Percentiles rank a stretch among this genome's conserved stretches.
phyloP scores from a whole-genome alignment of 1,139 yeast species.

The Scheffersomyces parashehatae region DNA sequence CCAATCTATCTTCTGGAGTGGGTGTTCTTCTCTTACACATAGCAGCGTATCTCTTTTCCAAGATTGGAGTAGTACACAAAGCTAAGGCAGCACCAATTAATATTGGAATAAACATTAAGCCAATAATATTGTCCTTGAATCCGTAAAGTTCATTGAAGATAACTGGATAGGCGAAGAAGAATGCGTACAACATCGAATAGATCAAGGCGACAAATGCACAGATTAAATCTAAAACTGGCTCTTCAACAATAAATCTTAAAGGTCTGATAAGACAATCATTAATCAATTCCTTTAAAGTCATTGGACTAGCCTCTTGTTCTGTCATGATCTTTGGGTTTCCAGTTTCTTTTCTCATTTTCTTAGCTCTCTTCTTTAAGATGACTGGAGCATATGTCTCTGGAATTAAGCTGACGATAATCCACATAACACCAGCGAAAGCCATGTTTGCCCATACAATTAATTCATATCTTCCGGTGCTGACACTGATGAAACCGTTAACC shows the following conservation, averaged over 20 bases:
- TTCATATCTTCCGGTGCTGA: slow-evolving; percentile 65
- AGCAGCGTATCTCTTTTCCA: slow-evolving; percentile 61
- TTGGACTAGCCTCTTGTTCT: slow-evolving; percentile 82
- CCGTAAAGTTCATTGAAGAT: slow-evolving; percentile 68
- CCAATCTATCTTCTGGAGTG: slow-evolving; percentile 81
- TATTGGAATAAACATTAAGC: slow-evolving; percentile 85
- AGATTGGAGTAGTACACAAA: slow-evolving; percentile 64
- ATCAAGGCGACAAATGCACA: slow-evolving; percentile 85
- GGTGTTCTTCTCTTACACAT: slow-evolving; percentile 61
- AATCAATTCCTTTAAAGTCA: slow-evolving; percentile 62
- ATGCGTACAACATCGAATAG: slow-evolving; percentile 84
- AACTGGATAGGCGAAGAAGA: slow-evolving; percentile 87
- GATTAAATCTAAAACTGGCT: slow-evolving; percentile 80
- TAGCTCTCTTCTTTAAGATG: slow-evolving; percentile 73
- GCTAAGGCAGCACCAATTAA: slow-evolving; percentile 82
- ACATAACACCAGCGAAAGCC: slow-evolving; percentile 87
- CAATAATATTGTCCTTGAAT: slow-evolving; percentile 67
- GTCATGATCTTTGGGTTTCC: slow-evolving; percentile 85
- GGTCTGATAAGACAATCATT: slow-evolving; percentile 75
- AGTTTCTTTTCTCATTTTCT: slow-evolving; percentile 69
- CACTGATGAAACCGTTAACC: slow-evolving; percentile 81
- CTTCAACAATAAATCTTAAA: slow-evolving; percentile 67
- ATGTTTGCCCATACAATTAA: slow-evolving; percentile 85
- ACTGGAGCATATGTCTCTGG: slow-evolving; percentile 95
- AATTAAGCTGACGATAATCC: slow-evolving; percentile 60